Evolutionary conservation across 106 monocot species (phyloP).

Genomic region (Gastrodia elata): DNA sequence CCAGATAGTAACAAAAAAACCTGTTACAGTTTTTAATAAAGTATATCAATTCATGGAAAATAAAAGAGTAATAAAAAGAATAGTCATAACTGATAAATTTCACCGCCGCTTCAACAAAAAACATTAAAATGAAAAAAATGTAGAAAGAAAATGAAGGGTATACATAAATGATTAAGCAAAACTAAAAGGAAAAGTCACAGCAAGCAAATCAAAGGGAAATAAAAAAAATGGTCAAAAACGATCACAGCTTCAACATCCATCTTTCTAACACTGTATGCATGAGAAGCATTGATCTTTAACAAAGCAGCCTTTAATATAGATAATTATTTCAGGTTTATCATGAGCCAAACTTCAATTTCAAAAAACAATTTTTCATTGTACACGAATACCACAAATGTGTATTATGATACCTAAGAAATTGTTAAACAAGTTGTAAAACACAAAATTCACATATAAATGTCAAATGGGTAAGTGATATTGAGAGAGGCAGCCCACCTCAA

Average conservation of each 20-base stretch:
- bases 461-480: neutral
- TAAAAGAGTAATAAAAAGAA: neutral
- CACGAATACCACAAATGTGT: neutral
- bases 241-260: neutral
- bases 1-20: conserved; percentile 95
- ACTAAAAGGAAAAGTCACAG: neutral
- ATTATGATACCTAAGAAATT: neutral
- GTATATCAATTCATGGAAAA: neutral
- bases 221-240: neutral
- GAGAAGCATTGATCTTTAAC: neutral
- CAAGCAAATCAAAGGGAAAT: neutral
- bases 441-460: neutral
- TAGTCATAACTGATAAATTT: neutral
- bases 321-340: neutral
- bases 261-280: neutral
- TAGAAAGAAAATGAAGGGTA: neutral
- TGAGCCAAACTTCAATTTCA: neutral
- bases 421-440: neutral
- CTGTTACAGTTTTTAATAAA: conserved; percentile 24
- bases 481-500: neutral
- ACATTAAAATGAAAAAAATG: neutral
- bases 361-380: neutral
- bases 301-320: neutral
- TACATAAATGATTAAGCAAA: neutral
- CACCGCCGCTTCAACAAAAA: neutral